These are phyloP conservation scores for Fusarium odoratissimum DNA, from an alignment of 2,329 filamentous ascomycete genomes.

Conservation along the genomic window DNA sequence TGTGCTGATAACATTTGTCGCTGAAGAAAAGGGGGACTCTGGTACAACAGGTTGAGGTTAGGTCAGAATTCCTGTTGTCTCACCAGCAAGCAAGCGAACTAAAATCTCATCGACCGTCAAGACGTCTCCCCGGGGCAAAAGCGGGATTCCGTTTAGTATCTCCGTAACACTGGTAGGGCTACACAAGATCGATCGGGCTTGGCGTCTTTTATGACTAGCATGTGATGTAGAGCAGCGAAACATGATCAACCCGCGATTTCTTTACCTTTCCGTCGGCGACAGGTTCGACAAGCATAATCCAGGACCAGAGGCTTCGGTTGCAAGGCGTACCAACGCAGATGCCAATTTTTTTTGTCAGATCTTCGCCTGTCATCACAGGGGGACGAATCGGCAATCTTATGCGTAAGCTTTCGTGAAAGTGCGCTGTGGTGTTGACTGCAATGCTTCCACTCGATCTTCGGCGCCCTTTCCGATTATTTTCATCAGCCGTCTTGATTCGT, in stretches of 20 bases:
- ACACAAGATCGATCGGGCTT: no score
- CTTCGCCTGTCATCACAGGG: not conserved
- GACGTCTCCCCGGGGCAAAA: not conserved
- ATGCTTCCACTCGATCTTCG: not conserved
- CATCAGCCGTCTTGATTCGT: not conserved
- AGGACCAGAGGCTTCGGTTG: not conserved
- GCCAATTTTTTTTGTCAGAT: no score
- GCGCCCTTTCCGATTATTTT: not conserved
- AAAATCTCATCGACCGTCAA: not conserved
- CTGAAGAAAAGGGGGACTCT: not conserved
- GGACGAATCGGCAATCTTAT: not conserved
- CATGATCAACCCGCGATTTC: not conserved
- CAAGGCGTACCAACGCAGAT: no score
- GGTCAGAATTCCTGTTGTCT: not conserved
- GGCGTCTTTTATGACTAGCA: not conserved
- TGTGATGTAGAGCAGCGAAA: not conserved
- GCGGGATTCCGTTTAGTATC: not conserved
- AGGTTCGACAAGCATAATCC: not conserved
- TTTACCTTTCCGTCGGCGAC: not conserved
- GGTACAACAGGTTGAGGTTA: not conserved
- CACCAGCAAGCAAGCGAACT: not conserved
- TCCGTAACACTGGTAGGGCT: fast-evolving
- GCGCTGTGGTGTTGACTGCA: not conserved
- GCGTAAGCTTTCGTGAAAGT: not conserved
- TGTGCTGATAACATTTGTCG: not conserved